A percentile compares a stretch with the other conserved stretches of the same genome.
phyloP scores from a whole-genome alignment of 2,329 filamentous ascomycete species.

The Biscogniauxia sp. region DNA sequence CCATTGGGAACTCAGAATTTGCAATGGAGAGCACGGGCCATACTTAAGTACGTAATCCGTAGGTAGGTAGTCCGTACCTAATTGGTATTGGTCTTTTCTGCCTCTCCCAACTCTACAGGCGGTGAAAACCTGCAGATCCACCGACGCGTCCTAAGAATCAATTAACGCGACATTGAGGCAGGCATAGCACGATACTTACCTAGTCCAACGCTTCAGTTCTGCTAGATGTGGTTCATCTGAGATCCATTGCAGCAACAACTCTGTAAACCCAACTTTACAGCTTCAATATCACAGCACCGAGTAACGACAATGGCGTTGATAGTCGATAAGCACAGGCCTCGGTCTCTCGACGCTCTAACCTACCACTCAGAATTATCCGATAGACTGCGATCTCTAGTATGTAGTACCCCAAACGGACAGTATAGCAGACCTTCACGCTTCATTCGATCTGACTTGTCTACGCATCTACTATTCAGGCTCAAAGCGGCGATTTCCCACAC shows the following conservation, averaged over 20 bases:
- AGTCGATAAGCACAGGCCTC: conserved; percentile 70
- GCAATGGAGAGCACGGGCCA: neutral
- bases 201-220: neutral
- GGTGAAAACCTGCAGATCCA: conserved; percentile 11
- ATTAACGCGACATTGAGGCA: conserved; percentile 30
- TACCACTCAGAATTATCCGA: conserved; percentile 90
- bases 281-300: neutral
- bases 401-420: conserved; percentile 26
- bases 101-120: conserved; percentile 3
- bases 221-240: neutral
- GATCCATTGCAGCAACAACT: neutral
- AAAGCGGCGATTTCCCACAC: conserved; percentile 96
- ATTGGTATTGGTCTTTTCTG: neutral
- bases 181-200: neutral
- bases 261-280: neutral
- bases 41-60: no score
- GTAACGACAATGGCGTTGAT: conserved; percentile 59
- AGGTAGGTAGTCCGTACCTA: no score
- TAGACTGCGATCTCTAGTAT: conserved; percentile 79
- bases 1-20: no score
- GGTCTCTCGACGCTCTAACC: conserved; percentile 72
- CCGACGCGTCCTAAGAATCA: conserved; percentile 27
- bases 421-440: conserved; percentile 5
- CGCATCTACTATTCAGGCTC: conserved; percentile 64
- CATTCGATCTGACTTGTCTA: conserved; percentile 5